These are phyloP conservation scores for Vigna mungo DNA, from an alignment of 306 rosid genomes.

Conservation along the genomic window DNA sequence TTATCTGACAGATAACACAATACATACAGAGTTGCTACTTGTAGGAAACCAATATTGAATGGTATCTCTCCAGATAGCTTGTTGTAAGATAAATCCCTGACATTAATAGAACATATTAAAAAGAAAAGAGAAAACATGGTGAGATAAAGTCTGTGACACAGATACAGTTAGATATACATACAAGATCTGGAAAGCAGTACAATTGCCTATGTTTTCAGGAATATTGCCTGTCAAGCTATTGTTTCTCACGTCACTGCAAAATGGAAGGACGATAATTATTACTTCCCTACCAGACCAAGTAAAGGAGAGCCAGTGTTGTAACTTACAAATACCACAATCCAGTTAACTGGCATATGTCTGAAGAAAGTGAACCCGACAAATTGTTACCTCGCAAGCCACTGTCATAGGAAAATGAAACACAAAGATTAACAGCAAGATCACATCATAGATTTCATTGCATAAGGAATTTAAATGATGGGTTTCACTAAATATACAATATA, in stretches of 20 bases:
- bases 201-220: constrained; percentile 81
- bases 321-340: constrained; percentile 95
- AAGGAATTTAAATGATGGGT: not conserved
- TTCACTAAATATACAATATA: constrained; percentile 42
- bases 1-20: not conserved
- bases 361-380: constrained; percentile 75
- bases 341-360: constrained; percentile 84
- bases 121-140: not conserved
- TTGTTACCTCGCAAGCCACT: constrained; percentile 87
- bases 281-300: not conserved
- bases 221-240: constrained; percentile 79
- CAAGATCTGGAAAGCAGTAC: constrained; percentile 52
- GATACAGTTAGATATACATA: constrained; percentile 8
- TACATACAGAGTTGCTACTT: constrained; percentile 84
- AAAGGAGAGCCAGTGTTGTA: not conserved
- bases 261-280: constrained; percentile 4
- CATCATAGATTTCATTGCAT: not conserved
- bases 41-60: constrained; percentile 81
- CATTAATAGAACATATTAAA: constrained; percentile 20
- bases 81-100: constrained; percentile 85
- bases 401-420: not conserved
- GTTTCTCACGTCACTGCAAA: constrained; percentile 82
- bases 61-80: constrained; percentile 82
- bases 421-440: not conserved
- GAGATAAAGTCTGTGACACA: not conserved